Conservation (phyloP, 805 yeast genomes). For the Ogataea kodamae region DNA sequence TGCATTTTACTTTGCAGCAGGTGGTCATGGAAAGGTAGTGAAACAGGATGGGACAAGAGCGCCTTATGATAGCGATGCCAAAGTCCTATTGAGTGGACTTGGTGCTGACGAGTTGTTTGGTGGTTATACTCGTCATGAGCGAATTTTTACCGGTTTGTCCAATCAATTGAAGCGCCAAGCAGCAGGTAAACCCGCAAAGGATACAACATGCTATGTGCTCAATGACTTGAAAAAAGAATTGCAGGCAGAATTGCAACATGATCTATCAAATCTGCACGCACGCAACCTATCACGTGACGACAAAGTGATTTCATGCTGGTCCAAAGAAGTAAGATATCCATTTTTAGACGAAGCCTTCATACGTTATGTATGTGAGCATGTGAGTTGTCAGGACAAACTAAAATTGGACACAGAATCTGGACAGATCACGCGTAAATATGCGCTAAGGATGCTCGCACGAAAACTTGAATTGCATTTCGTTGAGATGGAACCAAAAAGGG, state of each 20-base stretch:
- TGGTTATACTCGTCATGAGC: constrained; percentile 85
- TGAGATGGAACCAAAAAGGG: constrained; percentile 77
- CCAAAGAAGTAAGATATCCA: constrained; percentile 87
- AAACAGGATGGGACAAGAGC: constrained; percentile 13
- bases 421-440: constrained; percentile 42
- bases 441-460: constrained; percentile 61
- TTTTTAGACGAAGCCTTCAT: constrained; percentile 67
- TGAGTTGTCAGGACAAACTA: constrained; percentile 49
- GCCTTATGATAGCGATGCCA: constrained; percentile 49
- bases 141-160: constrained; percentile 38
- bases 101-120: constrained; percentile 98
- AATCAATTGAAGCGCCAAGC: constrained; percentile 22
- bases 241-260: constrained; percentile 58
- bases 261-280: constrained; percentile 68
- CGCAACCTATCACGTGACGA: constrained; percentile 92
- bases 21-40: constrained; percentile 43
- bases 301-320: constrained; percentile 80
- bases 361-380: constrained; percentile 38
- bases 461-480: constrained; percentile 45
- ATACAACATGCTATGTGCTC: constrained; percentile 14
- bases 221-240: constrained; percentile 38
- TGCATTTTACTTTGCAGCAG: constrained; percentile 90
- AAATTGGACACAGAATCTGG: constrained; percentile 36
- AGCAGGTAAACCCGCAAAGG: constrained; percentile 22
- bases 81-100: constrained; percentile 82